These are phyloP conservation scores for Clathrus columnatus DNA, from an alignment of 768 basidiomycete genomes.

Conservation along the genomic window DNA sequence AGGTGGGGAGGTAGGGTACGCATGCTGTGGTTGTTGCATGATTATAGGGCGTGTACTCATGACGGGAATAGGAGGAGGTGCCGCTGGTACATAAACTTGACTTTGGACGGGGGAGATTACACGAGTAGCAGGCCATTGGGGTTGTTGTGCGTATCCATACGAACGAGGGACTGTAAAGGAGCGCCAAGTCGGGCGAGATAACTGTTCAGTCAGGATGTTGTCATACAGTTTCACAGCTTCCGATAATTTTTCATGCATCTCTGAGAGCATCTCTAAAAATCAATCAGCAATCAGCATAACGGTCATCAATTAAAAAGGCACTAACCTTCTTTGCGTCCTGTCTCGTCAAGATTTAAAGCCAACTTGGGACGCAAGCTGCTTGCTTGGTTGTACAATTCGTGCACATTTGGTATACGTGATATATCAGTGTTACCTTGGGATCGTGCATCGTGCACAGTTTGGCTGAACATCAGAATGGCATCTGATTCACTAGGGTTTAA, in stretches of 20 bases:
- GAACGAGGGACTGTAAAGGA: constrained; percentile 4
- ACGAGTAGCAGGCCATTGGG: constrained; percentile 13
- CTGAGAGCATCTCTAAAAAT: constrained; percentile 65
- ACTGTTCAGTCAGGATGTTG: constrained; percentile 73
- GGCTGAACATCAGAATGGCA: constrained; percentile 82
- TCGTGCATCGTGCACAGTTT: constrained; percentile 79
- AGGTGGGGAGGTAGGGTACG: constrained; percentile 14
- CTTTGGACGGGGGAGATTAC: constrained; percentile 6
- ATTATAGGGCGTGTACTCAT: constrained; percentile 14
- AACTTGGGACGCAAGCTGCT: constrained; percentile 72
- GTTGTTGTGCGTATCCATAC: constrained; percentile 22
- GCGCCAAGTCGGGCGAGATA: constrained; percentile 59
- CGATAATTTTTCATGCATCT: constrained; percentile 92
- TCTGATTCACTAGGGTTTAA: constrained; percentile 76
- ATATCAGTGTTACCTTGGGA: constrained; percentile 72
- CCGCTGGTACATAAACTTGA: constrained; percentile 18
- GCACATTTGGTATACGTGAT: constrained; percentile 73
- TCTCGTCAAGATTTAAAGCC: constrained; percentile 74
- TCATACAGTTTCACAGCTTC: constrained; percentile 92
- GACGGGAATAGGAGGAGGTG: constrained; percentile 22
- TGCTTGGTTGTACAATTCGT: constrained; percentile 78
- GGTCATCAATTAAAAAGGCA: constrained; percentile 12
- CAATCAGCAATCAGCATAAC: background rate
- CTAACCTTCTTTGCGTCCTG: constrained; percentile 77
- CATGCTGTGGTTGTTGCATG: constrained; percentile 15